Conservation (phyloP, 148 eudicot species). For the Silene conica region DNA sequence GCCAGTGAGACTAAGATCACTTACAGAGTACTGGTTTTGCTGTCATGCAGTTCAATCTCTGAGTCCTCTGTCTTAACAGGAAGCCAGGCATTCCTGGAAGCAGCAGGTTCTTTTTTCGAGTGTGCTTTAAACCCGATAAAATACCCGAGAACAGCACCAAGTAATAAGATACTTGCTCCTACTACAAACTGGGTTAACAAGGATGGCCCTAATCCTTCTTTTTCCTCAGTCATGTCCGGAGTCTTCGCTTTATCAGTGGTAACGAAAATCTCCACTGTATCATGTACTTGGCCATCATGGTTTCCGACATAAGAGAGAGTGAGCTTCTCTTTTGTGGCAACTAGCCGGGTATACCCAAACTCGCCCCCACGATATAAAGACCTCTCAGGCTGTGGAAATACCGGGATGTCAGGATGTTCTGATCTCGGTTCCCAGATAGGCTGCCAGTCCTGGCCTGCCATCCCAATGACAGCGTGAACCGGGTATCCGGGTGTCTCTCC, state of each 20-base stretch:
- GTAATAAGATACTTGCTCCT: slow-evolving; percentile 49
- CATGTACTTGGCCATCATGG: slow-evolving; percentile 96
- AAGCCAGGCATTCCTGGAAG: slow-evolving; percentile 41
- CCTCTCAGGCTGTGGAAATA: slow-evolving; percentile 67
- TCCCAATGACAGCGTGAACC: slow-evolving; percentile 85
- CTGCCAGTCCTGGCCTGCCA: slow-evolving; percentile 98
- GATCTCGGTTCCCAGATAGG: slow-evolving; percentile 80
- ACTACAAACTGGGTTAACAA: slow-evolving; percentile 38
- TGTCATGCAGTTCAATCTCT: slow-evolving; percentile 18
- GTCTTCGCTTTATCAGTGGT: slow-evolving; percentile 1
- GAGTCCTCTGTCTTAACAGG: slow-evolving; percentile 68
- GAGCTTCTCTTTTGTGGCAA: slow-evolving; percentile 74
- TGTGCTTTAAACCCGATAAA: slow-evolving; percentile 57
- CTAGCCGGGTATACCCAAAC: slow-evolving; percentile 87
- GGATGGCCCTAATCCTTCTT: slow-evolving; percentile 15
- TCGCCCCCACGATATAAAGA: slow-evolving; percentile 83
- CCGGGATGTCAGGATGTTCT: slow-evolving; percentile 51
- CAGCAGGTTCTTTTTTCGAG: slow-evolving; percentile 33
- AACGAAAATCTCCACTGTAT: slow-evolving; percentile 52
- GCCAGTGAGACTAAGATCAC: slow-evolving; percentile 8
- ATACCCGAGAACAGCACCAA: slow-evolving; percentile 71
- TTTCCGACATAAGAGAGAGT: slow-evolving; percentile 80
- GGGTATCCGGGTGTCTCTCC: slow-evolving; percentile 52
- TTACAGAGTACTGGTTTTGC: slow-evolving; percentile 2
- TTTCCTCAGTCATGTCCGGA: slow-evolving; percentile 14